phyloP scores from a whole-genome alignment of 1,139 yeast genomes.

The Lipomyces yarrowii region DNA sequence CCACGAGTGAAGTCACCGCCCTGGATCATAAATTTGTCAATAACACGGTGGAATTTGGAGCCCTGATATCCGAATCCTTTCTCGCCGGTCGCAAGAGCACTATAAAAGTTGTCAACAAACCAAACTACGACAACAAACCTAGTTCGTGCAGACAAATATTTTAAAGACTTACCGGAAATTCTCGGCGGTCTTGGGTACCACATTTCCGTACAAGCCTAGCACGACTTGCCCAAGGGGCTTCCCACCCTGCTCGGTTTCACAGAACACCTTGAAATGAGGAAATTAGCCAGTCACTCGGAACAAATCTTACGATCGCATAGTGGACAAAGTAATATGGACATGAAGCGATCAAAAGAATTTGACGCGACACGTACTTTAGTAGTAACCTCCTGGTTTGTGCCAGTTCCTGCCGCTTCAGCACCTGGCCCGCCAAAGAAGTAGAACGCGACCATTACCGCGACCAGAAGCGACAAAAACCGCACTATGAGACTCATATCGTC shows the following conservation, averaged over 20 bases:
- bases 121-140: background rate
- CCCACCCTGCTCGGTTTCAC: slow-evolving; percentile 84
- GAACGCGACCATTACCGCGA: slow-evolving; percentile 21
- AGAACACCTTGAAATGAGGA: slow-evolving; percentile 58
- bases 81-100: slow-evolving; percentile 86
- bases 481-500: background rate
- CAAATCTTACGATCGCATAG: background rate
- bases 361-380: slow-evolving; percentile 15
- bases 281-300: background rate
- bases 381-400: slow-evolving; percentile 24
- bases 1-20: slow-evolving; percentile 96
- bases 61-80: slow-evolving; percentile 80
- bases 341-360: background rate
- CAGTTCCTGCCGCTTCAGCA: slow-evolving; percentile 18
- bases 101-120: slow-evolving; percentile 26
- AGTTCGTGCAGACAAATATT: too few species aligned
- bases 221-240: slow-evolving; percentile 68
- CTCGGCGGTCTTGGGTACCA: slow-evolving; percentile 91
- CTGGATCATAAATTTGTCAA: slow-evolving; percentile 84
- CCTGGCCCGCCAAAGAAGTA: slow-evolving; percentile 22
- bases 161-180: slow-evolving; percentile 62
- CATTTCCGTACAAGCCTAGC: slow-evolving; percentile 82
- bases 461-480: slow-evolving; percentile 13
- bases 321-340: background rate
- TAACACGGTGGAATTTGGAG: slow-evolving; percentile 87